phyloP scores from a whole-genome alignment of 805 yeast genomes.

The Myxozyma mucilagina region DNA sequence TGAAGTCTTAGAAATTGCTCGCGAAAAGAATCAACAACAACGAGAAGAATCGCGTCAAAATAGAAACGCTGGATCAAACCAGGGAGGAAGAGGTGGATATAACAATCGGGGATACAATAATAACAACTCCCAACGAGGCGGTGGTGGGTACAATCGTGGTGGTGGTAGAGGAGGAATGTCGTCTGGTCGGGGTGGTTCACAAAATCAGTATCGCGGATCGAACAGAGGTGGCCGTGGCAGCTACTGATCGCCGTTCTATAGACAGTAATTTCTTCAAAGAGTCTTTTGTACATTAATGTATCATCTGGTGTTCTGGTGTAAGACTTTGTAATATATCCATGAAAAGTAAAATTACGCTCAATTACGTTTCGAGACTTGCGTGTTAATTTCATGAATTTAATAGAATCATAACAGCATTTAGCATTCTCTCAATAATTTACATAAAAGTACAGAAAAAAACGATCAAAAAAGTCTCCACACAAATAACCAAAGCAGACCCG shows the following conservation, averaged over 20 bases:
- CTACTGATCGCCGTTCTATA: neutral
- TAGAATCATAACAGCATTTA: neutral
- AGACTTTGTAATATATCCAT: neutral
- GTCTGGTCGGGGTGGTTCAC: slow-evolving; percentile 21
- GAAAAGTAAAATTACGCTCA: neutral
- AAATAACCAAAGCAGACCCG: neutral
- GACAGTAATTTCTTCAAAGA: neutral
- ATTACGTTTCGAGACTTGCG: too few relatives aligned
- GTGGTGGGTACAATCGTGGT: slow-evolving; percentile 12
- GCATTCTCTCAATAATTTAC: neutral
- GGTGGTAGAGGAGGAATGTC: slow-evolving; percentile 15
- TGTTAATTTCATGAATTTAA: too few relatives aligned
- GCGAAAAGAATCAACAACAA: slow-evolving; percentile 42
- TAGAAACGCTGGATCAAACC: slow-evolving; percentile 16
- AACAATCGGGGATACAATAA: slow-evolving; percentile 20
- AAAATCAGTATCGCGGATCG: slow-evolving; percentile 3
- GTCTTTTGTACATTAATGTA: neutral
- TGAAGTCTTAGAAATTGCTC: slow-evolving; percentile 42
- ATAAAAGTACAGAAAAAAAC: neutral
- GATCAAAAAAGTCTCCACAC: neutral
- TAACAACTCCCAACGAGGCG: slow-evolving; percentile 13
- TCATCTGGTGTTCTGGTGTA: neutral
- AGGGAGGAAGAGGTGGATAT: slow-evolving; percentile 30
- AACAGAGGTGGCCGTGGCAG: slow-evolving; percentile 5
- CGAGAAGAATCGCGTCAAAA: slow-evolving; percentile 39